Conservation (phyloP, 192 early-diverging fungal species). For the Coemansia furcata region DNA sequence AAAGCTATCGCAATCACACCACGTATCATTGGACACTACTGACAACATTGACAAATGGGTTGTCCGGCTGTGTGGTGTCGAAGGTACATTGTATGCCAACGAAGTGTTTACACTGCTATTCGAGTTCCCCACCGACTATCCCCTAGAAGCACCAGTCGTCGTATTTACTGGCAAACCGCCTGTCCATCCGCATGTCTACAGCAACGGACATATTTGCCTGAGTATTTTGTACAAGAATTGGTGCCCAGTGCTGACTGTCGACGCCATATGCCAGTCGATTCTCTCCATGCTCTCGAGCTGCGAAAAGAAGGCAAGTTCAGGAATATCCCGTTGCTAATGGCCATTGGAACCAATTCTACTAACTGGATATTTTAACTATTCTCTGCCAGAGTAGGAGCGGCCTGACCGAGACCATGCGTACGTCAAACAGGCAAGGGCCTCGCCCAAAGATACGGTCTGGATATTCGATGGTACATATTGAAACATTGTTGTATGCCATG, state of each 20-base stretch:
- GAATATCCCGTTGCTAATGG: background rate
- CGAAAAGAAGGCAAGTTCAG: slow-evolving; percentile 61
- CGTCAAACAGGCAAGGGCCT: slow-evolving; percentile 37
- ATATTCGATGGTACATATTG: slow-evolving; percentile 43
- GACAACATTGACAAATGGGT: slow-evolving; percentile 62
- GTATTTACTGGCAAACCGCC: slow-evolving; percentile 62
- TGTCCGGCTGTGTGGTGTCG: slow-evolving; percentile 60
- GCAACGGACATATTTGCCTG: slow-evolving; percentile 96
- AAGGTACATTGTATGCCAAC: slow-evolving; percentile 62
- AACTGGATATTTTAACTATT: background rate
- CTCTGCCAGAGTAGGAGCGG: slow-evolving; percentile 12
- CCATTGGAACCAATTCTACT: background rate
- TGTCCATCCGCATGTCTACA: slow-evolving; percentile 78
- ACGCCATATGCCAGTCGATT: slow-evolving; percentile 84
- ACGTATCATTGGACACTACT: slow-evolving; percentile 25
- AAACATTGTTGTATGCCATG: background rate
- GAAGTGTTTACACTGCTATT: slow-evolving; percentile 60
- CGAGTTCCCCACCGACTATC: slow-evolving; percentile 71
- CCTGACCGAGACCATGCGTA: slow-evolving; percentile 34
- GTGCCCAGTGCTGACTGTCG: slow-evolving; percentile 89
- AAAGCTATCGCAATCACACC: slow-evolving; percentile 14
- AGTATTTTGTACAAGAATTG: slow-evolving; percentile 94
- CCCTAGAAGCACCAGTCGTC: slow-evolving; percentile 72
- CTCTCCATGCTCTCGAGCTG: slow-evolving; percentile 91
- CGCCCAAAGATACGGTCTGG: slow-evolving; percentile 49